Percentiles rank a stretch among this genome's conserved stretches.
Conservation (phyloP, 805 yeast species). For the Kodamaea laetipori region DNA sequence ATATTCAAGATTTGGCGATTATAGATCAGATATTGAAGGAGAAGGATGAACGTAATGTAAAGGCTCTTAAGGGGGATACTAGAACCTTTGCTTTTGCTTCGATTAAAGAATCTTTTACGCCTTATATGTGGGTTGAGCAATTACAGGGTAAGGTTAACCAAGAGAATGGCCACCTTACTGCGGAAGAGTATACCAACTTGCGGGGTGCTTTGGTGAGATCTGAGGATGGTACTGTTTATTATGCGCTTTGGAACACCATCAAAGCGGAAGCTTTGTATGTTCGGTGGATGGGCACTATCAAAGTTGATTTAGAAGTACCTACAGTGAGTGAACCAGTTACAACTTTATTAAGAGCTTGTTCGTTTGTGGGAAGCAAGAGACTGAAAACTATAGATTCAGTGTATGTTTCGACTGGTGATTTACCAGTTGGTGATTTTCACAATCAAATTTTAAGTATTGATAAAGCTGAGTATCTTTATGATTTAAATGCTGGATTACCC, state of each 20-base stretch:
- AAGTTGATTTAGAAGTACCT: conserved; percentile 1
- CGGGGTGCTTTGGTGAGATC: conserved; percentile 7
- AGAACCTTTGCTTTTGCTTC: conserved; percentile 1
- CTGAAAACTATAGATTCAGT: conserved; percentile 19
- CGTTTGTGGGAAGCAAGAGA: conserved; percentile 2
- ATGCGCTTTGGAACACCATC: conserved; percentile 5
- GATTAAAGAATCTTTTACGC: neutral
- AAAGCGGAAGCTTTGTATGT: conserved; percentile 2
- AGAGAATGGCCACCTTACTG: neutral
- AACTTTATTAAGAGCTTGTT: neutral
- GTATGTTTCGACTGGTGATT: conserved; percentile 30
- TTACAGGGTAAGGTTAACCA: neutral
- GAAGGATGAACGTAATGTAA: conserved; percentile 21
- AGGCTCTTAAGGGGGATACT: neutral
- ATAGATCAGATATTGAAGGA: conserved; percentile 34
- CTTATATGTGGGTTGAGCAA: conserved; percentile 7
- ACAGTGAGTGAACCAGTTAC: neutral
- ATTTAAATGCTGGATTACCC: neutral
- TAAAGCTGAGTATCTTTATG: neutral
- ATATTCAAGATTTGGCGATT: conserved; percentile 30
- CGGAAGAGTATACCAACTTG: neutral
- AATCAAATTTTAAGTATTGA: neutral
- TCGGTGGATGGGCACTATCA: neutral
- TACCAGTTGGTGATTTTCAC: neutral
- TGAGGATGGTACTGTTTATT: neutral